A percentile compares a stretch with the other conserved stretches of the same genome.
phyloP scores from a whole-genome alignment of 1,139 yeast genomes.

The Meyerozyma elateridarum region DNA sequence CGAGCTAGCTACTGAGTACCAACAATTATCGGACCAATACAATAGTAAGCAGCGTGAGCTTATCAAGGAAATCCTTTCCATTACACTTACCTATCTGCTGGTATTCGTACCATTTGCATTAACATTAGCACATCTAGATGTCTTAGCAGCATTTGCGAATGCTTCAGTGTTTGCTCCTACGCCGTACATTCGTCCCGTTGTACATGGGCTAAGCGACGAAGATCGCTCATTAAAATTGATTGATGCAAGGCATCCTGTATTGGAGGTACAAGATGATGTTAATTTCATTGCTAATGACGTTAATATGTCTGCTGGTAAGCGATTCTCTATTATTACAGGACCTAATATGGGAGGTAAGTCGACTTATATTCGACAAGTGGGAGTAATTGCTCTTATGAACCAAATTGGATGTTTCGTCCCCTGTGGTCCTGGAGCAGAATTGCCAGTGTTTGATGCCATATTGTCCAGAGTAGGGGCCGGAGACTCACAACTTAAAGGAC shows the following conservation, averaged over 20 bases:
- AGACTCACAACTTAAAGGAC: constrained; percentile 93
- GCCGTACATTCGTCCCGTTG: constrained; percentile 70
- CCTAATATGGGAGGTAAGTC: constrained; percentile 99
- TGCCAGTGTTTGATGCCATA: constrained; percentile 84
- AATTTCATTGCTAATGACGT: constrained; percentile 87
- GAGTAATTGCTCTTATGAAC: constrained; percentile 83
- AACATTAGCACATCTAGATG: constrained; percentile 73
- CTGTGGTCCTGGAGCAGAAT: constrained; percentile 36
- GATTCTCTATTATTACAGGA: constrained; percentile 85
- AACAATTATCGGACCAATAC: constrained; percentile 60
- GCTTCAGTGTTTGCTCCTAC: constrained; percentile 79
- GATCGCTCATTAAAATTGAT: constrained; percentile 53
- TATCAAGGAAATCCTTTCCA: constrained; percentile 75
- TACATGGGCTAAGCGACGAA: constrained; percentile 42
- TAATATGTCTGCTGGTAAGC: constrained; percentile 42
- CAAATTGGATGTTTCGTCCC: constrained; percentile 95
- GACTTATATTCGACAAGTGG: constrained; percentile 87
- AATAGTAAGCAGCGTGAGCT: constrained; percentile 69
- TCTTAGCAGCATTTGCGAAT: constrained; percentile 79
- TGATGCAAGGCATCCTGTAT: constrained; percentile 88
- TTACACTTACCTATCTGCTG: constrained; percentile 75
- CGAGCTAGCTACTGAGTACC: constrained; percentile 55
- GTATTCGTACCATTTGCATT: constrained; percentile 65
- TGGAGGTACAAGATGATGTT: constrained; percentile 87
- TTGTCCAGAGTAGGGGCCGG: constrained; percentile 98